These are phyloP conservation scores for Camellia lanceoleosa DNA, from an alignment of 148 eudicot genomes.

Conservation along the genomic window DNA sequence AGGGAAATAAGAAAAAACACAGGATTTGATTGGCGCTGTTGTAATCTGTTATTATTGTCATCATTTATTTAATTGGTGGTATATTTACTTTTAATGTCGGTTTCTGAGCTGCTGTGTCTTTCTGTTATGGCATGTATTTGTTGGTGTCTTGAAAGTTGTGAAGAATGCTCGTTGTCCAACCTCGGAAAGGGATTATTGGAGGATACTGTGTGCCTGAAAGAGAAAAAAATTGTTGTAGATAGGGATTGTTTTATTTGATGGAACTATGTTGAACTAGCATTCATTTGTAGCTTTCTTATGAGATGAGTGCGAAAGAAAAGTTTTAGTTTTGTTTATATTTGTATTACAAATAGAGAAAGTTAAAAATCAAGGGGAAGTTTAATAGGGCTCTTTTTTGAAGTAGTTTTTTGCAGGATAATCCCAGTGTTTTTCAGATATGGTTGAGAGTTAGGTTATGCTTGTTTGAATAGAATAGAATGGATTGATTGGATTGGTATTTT, in stretches of 20 bases:
- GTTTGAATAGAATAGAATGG: no score
- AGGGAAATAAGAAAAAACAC: background rate
- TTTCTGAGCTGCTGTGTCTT: background rate
- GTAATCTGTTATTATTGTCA: background rate
- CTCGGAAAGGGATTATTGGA: background rate
- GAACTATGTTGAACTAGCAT: background rate
- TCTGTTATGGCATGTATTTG: background rate
- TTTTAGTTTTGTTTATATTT: background rate
- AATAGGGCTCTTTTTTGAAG: no score
- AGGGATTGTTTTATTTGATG: background rate
- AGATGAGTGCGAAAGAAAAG: background rate
- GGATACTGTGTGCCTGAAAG: background rate
- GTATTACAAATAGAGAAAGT: background rate
- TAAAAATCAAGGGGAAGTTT: background rate
- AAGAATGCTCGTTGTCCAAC: background rate
- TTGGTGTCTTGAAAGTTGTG: background rate
- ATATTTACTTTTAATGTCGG: background rate
- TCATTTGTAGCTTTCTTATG: background rate
- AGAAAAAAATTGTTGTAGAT: background rate
- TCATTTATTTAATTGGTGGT: background rate
- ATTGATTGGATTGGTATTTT: no score
- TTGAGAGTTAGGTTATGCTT: no score
- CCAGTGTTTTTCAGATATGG: no score
- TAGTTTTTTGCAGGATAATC: no score
- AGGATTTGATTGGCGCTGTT: conserved; percentile 1